Conservation (phyloP, 2,329 filamentous ascomycete genomes). For the Pestalotiopsis sp. region DNA sequence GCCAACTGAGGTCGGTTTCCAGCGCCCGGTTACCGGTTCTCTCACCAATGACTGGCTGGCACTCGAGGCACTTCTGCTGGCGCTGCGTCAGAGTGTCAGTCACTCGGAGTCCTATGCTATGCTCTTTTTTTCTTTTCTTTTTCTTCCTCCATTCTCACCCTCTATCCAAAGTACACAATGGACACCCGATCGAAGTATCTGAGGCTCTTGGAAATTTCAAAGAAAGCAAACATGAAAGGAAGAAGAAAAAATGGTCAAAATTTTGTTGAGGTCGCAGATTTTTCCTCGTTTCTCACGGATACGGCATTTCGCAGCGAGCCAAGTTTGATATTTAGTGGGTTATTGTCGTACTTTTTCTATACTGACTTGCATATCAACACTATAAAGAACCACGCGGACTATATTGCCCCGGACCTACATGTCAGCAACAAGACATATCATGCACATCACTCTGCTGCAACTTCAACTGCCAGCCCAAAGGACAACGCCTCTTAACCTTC, state of each 20-base stretch:
- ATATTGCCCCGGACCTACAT: background rate
- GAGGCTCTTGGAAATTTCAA: background rate
- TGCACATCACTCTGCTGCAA: background rate
- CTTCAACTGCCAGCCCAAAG: background rate
- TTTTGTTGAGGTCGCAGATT: background rate
- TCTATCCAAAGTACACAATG: background rate
- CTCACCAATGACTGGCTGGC: background rate
- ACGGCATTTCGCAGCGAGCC: background rate
- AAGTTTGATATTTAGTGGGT: background rate
- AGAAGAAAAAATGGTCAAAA: background rate
- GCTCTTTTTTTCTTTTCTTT: background rate
- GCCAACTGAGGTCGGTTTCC: background rate
- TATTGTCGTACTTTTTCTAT: background rate
- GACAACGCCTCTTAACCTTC: background rate
- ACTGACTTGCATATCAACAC: background rate
- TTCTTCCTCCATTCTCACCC: background rate
- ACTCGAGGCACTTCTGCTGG: background rate
- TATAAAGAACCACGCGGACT: background rate
- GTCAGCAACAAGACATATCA: background rate
- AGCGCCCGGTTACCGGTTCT: background rate
- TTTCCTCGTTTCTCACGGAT: background rate
- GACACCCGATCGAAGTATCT: background rate
- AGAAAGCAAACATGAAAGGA: background rate
- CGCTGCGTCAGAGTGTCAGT: background rate
- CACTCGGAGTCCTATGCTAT: background rate